These are phyloP conservation scores for Didymosphaeria variabile DNA, from an alignment of 2,329 filamentous ascomycete genomes.

Conservation along the genomic window DNA sequence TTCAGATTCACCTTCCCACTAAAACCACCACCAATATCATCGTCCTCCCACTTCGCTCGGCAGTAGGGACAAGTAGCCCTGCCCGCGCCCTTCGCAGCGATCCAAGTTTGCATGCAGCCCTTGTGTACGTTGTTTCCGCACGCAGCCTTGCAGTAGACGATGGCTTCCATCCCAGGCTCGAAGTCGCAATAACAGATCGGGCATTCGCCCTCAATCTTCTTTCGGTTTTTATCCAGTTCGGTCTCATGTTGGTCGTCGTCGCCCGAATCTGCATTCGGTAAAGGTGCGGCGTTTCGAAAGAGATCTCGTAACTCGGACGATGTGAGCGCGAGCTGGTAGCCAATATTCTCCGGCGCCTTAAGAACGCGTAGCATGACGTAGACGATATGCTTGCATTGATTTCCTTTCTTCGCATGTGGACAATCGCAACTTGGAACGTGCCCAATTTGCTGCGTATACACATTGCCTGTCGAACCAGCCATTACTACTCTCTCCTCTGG, in stretches of 20 bases:
- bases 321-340: slow-evolving; percentile 69
- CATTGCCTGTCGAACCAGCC: slow-evolving; percentile 68
- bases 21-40: slow-evolving; percentile 46
- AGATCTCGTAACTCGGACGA: slow-evolving; percentile 66
- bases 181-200: slow-evolving; percentile 63
- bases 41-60: slow-evolving; percentile 63
- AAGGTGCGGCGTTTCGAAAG: slow-evolving; percentile 62
- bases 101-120: slow-evolving; percentile 65
- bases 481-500: slow-evolving; percentile 65
- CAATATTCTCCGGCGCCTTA: slow-evolving; percentile 63
- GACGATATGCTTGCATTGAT: slow-evolving; percentile 71
- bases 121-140: slow-evolving; percentile 72
- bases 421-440: slow-evolving; percentile 64
- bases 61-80: slow-evolving; percentile 69
- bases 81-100: slow-evolving; percentile 29
- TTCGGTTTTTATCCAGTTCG: slow-evolving; percentile 60
- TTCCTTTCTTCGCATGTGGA: slow-evolving; percentile 63
- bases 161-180: slow-evolving; percentile 44
- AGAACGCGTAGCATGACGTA: slow-evolving; percentile 68
- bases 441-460: slow-evolving; percentile 66
- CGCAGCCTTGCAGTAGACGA: slow-evolving; percentile 65
- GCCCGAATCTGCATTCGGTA: slow-evolving; percentile 52
- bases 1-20: slow-evolving; percentile 57
- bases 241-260: slow-evolving; percentile 42
- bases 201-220: slow-evolving; percentile 69